Conservation (phyloP, 2,329 filamentous ascomycete species). For the Albophoma yamanashiensis region DNA sequence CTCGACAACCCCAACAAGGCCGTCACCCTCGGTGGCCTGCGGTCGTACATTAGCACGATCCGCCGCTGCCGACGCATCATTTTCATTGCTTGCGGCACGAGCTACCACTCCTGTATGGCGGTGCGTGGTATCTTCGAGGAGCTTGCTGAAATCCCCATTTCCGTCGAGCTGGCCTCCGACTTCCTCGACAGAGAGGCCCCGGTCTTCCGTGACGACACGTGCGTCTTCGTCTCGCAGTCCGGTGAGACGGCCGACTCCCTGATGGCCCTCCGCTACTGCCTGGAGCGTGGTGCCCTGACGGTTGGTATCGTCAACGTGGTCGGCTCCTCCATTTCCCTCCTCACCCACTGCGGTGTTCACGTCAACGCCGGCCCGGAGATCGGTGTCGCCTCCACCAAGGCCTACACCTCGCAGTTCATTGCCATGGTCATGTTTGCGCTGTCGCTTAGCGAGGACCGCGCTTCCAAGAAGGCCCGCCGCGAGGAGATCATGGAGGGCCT, state of each 20-base stretch:
- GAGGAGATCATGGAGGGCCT: slow-evolving; percentile 96
- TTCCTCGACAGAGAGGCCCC: slow-evolving; percentile 95
- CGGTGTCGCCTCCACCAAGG: slow-evolving; percentile 97
- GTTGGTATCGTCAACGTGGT: slow-evolving; percentile 99
- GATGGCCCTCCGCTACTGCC: slow-evolving; percentile 92
- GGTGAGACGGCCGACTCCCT: slow-evolving; percentile 97
- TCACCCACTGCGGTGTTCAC: slow-evolving; percentile 99
- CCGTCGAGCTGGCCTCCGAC: slow-evolving; percentile 93
- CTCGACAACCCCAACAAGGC: slow-evolving; percentile 88
- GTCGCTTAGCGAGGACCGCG: slow-evolving; percentile 90
- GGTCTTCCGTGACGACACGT: slow-evolving; percentile 98
- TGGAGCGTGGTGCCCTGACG: slow-evolving; percentile 93
- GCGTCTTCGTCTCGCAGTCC: slow-evolving; percentile 97
- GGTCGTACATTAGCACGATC: slow-evolving; percentile 94
- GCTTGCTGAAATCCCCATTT: slow-evolving; percentile 93
- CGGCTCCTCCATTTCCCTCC: slow-evolving; percentile 94
- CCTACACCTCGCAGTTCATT: slow-evolving; percentile 98
- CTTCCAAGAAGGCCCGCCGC: slow-evolving; percentile 83
- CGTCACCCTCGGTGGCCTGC: slow-evolving; percentile 88
- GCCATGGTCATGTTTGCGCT: slow-evolving; percentile 99
- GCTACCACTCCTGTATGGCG: slow-evolving; percentile 98
- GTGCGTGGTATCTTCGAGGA: slow-evolving; percentile 97
- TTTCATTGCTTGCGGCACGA: slow-evolving; percentile 97
- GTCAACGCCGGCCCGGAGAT: slow-evolving; percentile 99
- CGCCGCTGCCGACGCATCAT: slow-evolving; percentile 94